Evolutionary conservation across 1,284 basidiomycete species (phyloP), one percentile per base, ranked within the genome.

Genomic region (Pholiota adiposa): DNA sequence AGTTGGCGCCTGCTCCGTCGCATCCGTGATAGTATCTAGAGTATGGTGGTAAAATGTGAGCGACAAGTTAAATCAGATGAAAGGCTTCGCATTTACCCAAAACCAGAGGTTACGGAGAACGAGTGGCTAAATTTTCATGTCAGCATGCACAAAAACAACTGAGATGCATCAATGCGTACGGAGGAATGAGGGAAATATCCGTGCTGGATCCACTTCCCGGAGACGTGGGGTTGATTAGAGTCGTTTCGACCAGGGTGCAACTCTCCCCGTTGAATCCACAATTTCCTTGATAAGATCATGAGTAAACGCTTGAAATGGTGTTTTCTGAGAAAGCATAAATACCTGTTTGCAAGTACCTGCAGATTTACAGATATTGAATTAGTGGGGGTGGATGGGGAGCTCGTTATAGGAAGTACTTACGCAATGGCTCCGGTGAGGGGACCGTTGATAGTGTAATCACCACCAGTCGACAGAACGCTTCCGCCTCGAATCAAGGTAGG

Each of bases 111-210:
- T 43, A 55, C 54, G 12, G 54, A 55, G 54, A 55, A 55, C 8
- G 54, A 29, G 25, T 55, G 54, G n/a, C 54, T 55, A 11, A 19
- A 33, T 16, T 19, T 8, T 12, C 5, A 16, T 14, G 43, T 36
- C 41, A 55, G 44, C 3, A 2, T n/a, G n/a, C n/a, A n/a, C n/a
- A n/a, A n/a, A n/a, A n/a, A n/a, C n/a, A n/a, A n/a, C n/a, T n/a
- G 6, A 25, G 29, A 18, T 34, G 19, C 4, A 6, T 9, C 43
- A 38, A 51, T 2, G 62, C 77, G 53, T 58, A 80, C 77, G 77
- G 74, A 21, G 73, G 65, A 58, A 81, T 80, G 19, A 82, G 70
- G 2, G 78, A 76, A 25, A 82, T 75, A 63, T 82, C 80, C n/a
- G 73, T 72, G 64, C 77, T 79, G 9, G 79, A 79, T 2, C 78